Evolutionary conservation across 2,329 filamentous ascomycete genomes (phyloP), one percentile per base, ranked within the genome.

Genomic region (Talaromyces sp.): DNA sequence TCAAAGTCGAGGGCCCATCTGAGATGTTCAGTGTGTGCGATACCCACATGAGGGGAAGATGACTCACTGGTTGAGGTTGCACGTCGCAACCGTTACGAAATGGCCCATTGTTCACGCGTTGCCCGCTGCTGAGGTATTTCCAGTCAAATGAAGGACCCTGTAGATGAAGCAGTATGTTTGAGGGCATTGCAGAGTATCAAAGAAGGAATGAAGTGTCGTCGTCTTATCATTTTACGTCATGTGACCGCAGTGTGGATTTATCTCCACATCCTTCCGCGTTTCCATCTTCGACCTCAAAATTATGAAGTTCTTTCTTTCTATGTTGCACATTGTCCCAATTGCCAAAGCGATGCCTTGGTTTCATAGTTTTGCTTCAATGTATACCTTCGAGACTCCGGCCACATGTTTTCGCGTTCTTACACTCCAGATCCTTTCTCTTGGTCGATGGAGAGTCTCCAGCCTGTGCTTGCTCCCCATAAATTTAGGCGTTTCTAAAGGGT

Each of bases 1-100:
- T 84, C 79, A 69, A 85, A 89, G 72, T 89, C 87, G 15, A 89
- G 80, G 54, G 84, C 54, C 62, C 62, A 64, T 58, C 54, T 58
- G 25, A 7, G 34, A 34, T 19, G 36, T 31, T 64, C 15, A 58
- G 25, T 58, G 13, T 49, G 15, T 64, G 25, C 10, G 29, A 34
- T 22, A 61, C 22, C 27, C 27, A 58, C 27, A 43, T 58, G 51
- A 19, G 40, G 31, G 51, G 49, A 49, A 49, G n/a, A 38, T 58
- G 56, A 38, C 71, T 69, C 70, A 73, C 59, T 70, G 69, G 51
- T 69, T 69, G 29, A 70, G 67, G 58, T 63, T 63, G 59, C 66
- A 67, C 25, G 66, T 67, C 27, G 66, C 66, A 58, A 67, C 66
- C n/a, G 66, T 67, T 22, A 66, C 64, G 22, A 67, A 61, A 38